Conservation (phyloP, 2,329 filamentous ascomycete species). For the Sporothrix sp. region DNA sequence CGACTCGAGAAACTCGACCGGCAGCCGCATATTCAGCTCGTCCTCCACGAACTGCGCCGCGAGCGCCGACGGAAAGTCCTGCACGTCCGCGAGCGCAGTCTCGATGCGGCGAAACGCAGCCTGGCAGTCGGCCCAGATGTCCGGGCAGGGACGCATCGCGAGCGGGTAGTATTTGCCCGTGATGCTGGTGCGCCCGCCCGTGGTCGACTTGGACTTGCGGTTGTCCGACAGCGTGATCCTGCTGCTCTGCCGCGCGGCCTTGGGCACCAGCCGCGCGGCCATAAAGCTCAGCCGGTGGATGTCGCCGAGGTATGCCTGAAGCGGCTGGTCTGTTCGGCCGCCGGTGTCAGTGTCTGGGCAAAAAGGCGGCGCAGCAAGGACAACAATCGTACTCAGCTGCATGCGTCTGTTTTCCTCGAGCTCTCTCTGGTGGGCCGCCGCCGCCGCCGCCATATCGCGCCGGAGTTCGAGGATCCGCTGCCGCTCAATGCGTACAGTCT, state of each 20-base stretch:
- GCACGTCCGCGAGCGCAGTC: neutral
- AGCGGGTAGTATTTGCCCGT: slow-evolving; percentile 10
- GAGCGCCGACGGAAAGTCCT: slow-evolving; percentile 3
- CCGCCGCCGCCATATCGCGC: neutral
- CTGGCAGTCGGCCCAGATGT: neutral
- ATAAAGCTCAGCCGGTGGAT: slow-evolving; percentile 1
- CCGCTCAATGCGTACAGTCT: neutral
- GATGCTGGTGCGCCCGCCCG: slow-evolving; percentile 11
- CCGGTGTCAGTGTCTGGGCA: neutral
- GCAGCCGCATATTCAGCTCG: neutral
- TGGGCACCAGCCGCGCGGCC: neutral
- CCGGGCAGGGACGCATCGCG: slow-evolving; percentile 3
- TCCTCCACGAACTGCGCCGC: neutral
- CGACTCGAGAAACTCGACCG: slow-evolving; percentile 3
- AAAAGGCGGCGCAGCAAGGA: neutral
- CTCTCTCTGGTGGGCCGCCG: neutral
- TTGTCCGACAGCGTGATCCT: slow-evolving; percentile 10
- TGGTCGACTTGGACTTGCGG: slow-evolving; percentile 5
- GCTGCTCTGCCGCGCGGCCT: neutral
- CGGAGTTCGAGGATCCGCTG: neutral
- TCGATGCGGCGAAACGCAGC: slow-evolving; percentile 2
- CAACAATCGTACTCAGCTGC: neutral
- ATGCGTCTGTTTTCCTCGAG: neutral
- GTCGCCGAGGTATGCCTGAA: neutral
- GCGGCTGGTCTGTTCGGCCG: slow-evolving; percentile 2